Evolutionary conservation across 805 yeast species (phyloP), one percentile per base, ranked within the genome.

Genomic region (Danielia reshetovae): DNA sequence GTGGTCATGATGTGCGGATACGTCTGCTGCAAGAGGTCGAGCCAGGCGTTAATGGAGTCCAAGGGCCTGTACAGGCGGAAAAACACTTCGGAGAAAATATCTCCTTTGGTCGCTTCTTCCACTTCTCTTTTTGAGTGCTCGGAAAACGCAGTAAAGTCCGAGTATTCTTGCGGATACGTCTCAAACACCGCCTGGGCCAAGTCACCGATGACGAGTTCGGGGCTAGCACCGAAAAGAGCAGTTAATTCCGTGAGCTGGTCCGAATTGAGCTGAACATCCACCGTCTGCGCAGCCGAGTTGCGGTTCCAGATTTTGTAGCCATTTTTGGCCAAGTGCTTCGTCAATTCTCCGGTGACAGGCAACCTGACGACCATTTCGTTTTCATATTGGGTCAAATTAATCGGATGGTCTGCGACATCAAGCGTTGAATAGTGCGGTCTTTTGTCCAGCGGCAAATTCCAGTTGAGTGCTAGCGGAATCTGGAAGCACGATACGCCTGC

Each of bases 41-140:
- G 65, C 94, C 95, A 86, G 1, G 79, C 63, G 48, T 85, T 71
- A 13, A 88, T 80, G 4, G 86, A 73, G 19, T 74, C 72, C 40
- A 85, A 61, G 19, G 82, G 77, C 40, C 89, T 68, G 59, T 77
- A 87, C 32, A 77, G 79, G 41, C 70, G 72, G 57, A 87, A 87
- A 54, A 87, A 87, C 4, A 77, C 42, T 39, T 80, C 85, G 0
- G 66, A 47, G 33, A 46, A 30, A 8, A 35, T 36, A 18, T 19
- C 9, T 19, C 9, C 22, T 7, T 19, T 9, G 22, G 9, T 19
- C 7, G 22, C 22, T 7, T 19, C 9, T n/a, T 18, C 25, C 39
- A 30, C 18, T 24, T 34, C 28, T 39, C 38, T 7, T 18, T 25
- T 2, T 36, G 17, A 5, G 44, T n/a, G 42, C 34, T 34, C 13